Base-by-base conservation (phyloP, 768 basidiomycete species). In the Suillus cothurnatus region DNA sequence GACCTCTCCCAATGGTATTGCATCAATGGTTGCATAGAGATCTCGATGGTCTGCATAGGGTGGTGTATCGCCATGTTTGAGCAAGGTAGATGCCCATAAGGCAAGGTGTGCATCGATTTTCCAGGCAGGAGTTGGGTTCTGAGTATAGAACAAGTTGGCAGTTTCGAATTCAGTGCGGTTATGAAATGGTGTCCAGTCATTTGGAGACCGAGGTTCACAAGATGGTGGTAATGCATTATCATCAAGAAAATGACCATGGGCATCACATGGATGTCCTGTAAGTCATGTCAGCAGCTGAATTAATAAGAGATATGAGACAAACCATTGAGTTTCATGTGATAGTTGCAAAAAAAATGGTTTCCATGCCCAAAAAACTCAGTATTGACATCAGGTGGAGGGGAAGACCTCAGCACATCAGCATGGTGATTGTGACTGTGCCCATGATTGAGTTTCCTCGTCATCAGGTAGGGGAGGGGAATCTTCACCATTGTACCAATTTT, bases 11-110 rank as follows among this genome's bases (percentile, higher is more conserved):
- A 71, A 53, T 21, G 60, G 26, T 2, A 70, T 75, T 0, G 63
- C 32, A 53, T 79, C 75, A 62, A 79, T 79, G 0, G 71, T 66
- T 1, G 62, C 31, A 36, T 70, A 70, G 1, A 77, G 19, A 38
- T 77, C 64, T 8, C 63, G 50, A 60, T 71, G 61, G 53, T 71
- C 52, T 4, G 61, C 38, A 53, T 75, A 77, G 0, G 79, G 79
- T 65, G 65, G 62, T 23, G 45, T 53, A 23, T 67, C 64, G 15
- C 55, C 60, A 32, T 67, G 59, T 4, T 57, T 49, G 31, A 68
- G 66, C 0, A 72, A 58, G 50, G 67, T 61, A 5, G 68, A 63
- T 0, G 58, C 70, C 69, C 71, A 71, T 6, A 72, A 68, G 26
- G 67, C 62, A n/a, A 72, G 64, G 19, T 71, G 64, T 1, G 60